Conservation (phyloP, 768 basidiomycete species). For the Cantharellus anzutake region DNA sequence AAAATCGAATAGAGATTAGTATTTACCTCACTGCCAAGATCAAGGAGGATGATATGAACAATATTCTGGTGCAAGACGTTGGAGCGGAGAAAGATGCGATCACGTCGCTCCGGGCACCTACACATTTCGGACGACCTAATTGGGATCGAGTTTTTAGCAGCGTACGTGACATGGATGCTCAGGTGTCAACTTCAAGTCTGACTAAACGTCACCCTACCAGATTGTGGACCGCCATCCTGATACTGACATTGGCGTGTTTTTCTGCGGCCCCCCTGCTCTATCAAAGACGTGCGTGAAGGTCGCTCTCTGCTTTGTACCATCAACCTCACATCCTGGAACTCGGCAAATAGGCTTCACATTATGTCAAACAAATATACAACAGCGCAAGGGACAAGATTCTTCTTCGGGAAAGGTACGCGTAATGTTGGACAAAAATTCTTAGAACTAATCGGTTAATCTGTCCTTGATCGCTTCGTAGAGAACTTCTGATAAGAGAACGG, state of each 20-base stretch:
- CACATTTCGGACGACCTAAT: slow-evolving; percentile 83
- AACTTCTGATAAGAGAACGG: too few relatives aligned
- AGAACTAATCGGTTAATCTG: too few relatives aligned
- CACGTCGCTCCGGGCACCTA: slow-evolving; percentile 74
- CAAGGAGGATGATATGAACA: slow-evolving; percentile 84
- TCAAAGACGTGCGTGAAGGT: slow-evolving; percentile 25
- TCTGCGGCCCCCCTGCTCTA: slow-evolving; percentile 65
- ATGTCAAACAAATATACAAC: slow-evolving; percentile 76
- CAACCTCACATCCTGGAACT: too few relatives aligned
- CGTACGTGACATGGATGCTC: slow-evolving; percentile 6
- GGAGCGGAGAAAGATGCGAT: slow-evolving; percentile 87
- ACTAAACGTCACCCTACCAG: slow-evolving; percentile 22
- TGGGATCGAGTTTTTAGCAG: slow-evolving; percentile 50
- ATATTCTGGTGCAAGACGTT: slow-evolving; percentile 84
- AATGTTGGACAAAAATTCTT: too few relatives aligned
- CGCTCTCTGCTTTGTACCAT: too few relatives aligned
- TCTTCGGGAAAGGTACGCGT: slow-evolving; percentile 53
- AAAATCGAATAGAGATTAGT: slow-evolving; percentile 78
- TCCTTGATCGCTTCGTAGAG: too few relatives aligned
- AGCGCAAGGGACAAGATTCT: slow-evolving; percentile 63
- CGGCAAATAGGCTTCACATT: slow-evolving; percentile 31
- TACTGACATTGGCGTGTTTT: slow-evolving; percentile 85
- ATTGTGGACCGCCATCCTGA: slow-evolving; percentile 70
- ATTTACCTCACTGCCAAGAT: slow-evolving; percentile 85
- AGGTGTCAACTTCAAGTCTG: slow-evolving; percentile 8